phyloP scores from a whole-genome alignment of 1,284 basidiomycete genomes.

The Acaromyces ingoldii region DNA sequence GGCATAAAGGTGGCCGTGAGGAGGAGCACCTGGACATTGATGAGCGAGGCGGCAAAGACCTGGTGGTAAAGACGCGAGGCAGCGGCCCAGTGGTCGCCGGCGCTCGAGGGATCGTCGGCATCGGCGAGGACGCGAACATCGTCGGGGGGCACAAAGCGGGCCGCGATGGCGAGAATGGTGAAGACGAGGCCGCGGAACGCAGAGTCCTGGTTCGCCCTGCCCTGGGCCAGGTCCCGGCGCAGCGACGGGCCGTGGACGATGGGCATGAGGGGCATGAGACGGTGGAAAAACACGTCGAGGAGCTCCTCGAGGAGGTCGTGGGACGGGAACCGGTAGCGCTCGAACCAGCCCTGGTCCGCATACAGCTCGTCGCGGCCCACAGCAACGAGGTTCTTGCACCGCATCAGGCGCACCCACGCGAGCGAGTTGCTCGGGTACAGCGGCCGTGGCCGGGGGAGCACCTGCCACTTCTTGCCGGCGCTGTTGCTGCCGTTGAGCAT shows the following conservation, averaged over 20 bases:
- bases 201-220: slow-evolving; percentile 31
- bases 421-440: slow-evolving; percentile 38
- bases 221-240: slow-evolving; percentile 24
- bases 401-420: slow-evolving; percentile 36
- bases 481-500: slow-evolving; percentile 11
- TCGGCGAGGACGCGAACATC: slow-evolving; percentile 32
- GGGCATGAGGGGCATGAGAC: slow-evolving; percentile 38
- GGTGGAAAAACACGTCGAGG: slow-evolving; percentile 29
- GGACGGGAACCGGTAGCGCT: slow-evolving; percentile 32
- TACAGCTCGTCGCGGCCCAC: slow-evolving; percentile 33
- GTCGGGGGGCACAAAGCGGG: slow-evolving; percentile 32
- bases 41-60: slow-evolving; percentile 36
- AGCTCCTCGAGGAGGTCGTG: slow-evolving; percentile 21
- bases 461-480: slow-evolving; percentile 24
- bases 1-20: slow-evolving; percentile 39
- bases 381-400: slow-evolving; percentile 36
- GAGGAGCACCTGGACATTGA: slow-evolving; percentile 43
- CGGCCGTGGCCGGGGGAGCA: slow-evolving; percentile 12
- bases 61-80: slow-evolving; percentile 41
- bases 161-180: slow-evolving; percentile 37
- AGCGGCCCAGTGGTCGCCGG: slow-evolving; percentile 41
- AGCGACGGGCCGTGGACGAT: slow-evolving; percentile 35
- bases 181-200: slow-evolving; percentile 44
- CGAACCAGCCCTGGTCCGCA: slow-evolving; percentile 31
- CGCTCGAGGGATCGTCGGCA: slow-evolving; percentile 25